Base-by-base conservation (phyloP, 129 eudicot genomes). In the Centrapalus pauciflorus region DNA sequence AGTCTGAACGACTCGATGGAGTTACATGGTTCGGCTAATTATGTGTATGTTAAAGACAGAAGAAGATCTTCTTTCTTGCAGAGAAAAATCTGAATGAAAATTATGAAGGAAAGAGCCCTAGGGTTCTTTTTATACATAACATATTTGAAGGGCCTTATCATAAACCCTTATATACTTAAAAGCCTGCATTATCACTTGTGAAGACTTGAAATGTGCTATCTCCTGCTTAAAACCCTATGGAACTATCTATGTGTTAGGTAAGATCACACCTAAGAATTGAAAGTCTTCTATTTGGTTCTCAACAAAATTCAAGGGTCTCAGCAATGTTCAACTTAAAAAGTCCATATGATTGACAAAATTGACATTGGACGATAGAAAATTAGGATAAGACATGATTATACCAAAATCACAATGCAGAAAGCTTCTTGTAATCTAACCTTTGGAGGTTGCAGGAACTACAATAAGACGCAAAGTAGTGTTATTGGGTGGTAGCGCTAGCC, bases 401-500 rank as follows among this genome's bases (percentile, higher is more conserved):
- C 41, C 65, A 64, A 62, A 35, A 20, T 43, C 67, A 41, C 65
- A 65, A 0, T 55, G 52, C 30, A 25, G 64, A 29, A 55, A 5
- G 12, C 19, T 57, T 16, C 2, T 46, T 20, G 0, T 4, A 65
- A 45, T 16, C 97, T 69, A 76, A 91, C 96, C 94, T 83, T 58
- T 77, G 43, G 90, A 83, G 7, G 90, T 78, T 25, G 88, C 72
- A 14, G 98, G 96, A 56, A 91, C 90, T 45, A 91, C 83, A 56
- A 86, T 71, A 25, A 91, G 77, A 59, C 83, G 70, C 85, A 88
- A 66, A 48, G 79, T 70, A 5, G 95, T 88, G 76, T 91, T 89
- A 65, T 87, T 85, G 1, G 98, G 96, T 14, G 98, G 98, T 17
- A 91, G 70, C 62, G 86, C 86, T 69, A 91, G 54, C 46, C 96